These are phyloP conservation scores for Sporothrix sp. DNA, from an alignment of 2,329 filamentous ascomycete genomes.

Conservation along the genomic window DNA sequence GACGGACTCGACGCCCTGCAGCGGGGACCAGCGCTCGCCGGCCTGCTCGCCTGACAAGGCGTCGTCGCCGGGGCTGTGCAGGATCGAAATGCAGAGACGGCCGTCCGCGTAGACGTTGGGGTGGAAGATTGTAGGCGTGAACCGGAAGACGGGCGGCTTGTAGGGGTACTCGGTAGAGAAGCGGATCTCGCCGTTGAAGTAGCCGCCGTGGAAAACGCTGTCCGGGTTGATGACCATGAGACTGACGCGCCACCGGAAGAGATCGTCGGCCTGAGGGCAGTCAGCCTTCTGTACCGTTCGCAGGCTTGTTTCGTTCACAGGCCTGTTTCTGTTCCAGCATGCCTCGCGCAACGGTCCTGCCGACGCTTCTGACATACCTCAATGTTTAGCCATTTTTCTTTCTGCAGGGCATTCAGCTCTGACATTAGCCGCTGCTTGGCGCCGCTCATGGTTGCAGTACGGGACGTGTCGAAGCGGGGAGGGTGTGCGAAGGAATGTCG, in stretches of 20 bases:
- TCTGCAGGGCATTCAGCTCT: constrained; percentile 70
- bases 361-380: constrained; percentile 63
- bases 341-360: too few relatives aligned
- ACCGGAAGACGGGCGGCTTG: constrained; percentile 79
- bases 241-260: constrained; percentile 79
- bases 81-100: constrained; percentile 89
- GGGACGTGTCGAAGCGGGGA: neutral
- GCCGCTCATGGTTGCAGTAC: constrained; percentile 29
- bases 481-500: neutral
- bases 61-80: constrained; percentile 86
- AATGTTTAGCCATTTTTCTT: constrained; percentile 91
- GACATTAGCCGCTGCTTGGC: constrained; percentile 81
- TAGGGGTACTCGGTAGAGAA: constrained; percentile 88
- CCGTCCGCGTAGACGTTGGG: constrained; percentile 92
- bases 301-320: too few relatives aligned
- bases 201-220: constrained; percentile 84
- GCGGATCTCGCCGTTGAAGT: constrained; percentile 80
- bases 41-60: constrained; percentile 84
- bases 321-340: too few relatives aligned
- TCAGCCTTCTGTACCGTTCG: too few relatives aligned
- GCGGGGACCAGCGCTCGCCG: constrained; percentile 86
- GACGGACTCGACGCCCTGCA: constrained; percentile 90
- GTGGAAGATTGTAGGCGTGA: constrained; percentile 69
- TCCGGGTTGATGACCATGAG: constrained; percentile 90
- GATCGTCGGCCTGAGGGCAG: constrained; percentile 57